Conservation (phyloP, 805 yeast genomes). For the Ogataea minuta region DNA sequence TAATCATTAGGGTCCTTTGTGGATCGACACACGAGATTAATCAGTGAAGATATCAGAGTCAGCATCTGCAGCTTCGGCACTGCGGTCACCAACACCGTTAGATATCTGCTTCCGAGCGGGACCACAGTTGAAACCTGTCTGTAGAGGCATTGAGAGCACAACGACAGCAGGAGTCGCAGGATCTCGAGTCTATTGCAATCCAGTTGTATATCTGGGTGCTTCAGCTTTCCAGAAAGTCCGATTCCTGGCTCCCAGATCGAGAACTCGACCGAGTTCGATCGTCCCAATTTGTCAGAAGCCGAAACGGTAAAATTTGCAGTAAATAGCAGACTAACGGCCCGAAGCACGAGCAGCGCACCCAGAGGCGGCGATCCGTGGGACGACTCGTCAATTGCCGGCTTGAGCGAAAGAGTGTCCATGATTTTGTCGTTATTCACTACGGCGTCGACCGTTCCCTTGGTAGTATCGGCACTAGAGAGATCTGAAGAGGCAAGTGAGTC, state of each 20-base stretch:
- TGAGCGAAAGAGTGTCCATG: slow-evolving; percentile 16
- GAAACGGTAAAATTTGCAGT: slow-evolving; percentile 55
- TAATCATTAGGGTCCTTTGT: slow-evolving; percentile 35
- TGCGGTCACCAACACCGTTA: slow-evolving; percentile 52
- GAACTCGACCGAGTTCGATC: slow-evolving; percentile 34
- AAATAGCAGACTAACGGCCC: slow-evolving; percentile 49
- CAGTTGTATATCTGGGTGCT: slow-evolving; percentile 38
- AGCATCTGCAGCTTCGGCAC: slow-evolving; percentile 47
- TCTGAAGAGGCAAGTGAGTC: slow-evolving; percentile 23
- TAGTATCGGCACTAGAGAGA: slow-evolving; percentile 21
- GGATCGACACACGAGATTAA: slow-evolving; percentile 61
- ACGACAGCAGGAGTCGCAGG: slow-evolving; percentile 55
- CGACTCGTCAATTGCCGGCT: slow-evolving; percentile 16
- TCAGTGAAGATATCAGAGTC: slow-evolving; percentile 63
- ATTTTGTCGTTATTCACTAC: slow-evolving; percentile 11
- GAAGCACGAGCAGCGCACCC: slow-evolving; percentile 38
- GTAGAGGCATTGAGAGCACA: slow-evolving; percentile 65
- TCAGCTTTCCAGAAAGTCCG: slow-evolving; percentile 39
- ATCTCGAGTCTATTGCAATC: slow-evolving; percentile 70
- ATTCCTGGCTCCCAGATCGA: slow-evolving; percentile 82
- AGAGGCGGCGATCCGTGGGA: slow-evolving; percentile 27
- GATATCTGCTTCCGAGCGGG: slow-evolving; percentile 55
- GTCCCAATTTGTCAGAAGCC: slow-evolving; percentile 3
- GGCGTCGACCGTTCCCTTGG: slow-evolving; percentile 17
- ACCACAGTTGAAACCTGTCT: slow-evolving; percentile 40